These are phyloP conservation scores for Sisymbrium altissimum DNA, from an alignment of 345 rosid genomes.

Conservation along the genomic window DNA sequence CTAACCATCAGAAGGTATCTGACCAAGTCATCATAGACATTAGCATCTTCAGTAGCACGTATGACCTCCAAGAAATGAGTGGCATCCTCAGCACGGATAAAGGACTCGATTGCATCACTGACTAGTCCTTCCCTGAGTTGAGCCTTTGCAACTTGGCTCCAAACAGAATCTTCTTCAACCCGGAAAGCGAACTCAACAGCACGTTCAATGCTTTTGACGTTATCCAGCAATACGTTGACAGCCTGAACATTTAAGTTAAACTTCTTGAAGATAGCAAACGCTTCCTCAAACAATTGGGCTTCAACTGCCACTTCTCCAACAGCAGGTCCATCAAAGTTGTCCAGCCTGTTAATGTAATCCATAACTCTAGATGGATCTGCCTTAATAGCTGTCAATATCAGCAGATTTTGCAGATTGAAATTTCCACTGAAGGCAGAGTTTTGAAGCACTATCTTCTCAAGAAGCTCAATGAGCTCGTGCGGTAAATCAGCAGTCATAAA, in stretches of 20 bases:
- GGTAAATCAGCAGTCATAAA: constrained; percentile 84
- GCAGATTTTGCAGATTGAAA: constrained; percentile 92
- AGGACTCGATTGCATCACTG: constrained; percentile 95
- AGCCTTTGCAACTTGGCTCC: constrained; percentile 96
- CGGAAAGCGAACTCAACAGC: constrained; percentile 97
- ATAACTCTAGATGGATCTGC: constrained; percentile 96
- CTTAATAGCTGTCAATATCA: constrained; percentile 90
- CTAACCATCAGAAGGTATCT: constrained; percentile 96
- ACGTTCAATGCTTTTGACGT: constrained; percentile 67
- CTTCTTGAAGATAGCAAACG: constrained; percentile 81
- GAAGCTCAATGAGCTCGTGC: constrained; percentile 78
- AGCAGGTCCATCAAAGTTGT: constrained; percentile 98
- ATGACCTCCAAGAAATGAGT: constrained; percentile 76
- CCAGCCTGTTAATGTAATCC: constrained; percentile 94
- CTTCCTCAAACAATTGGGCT: constrained; percentile 84
- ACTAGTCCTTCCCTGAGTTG: constrained; percentile 94
- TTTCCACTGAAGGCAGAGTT: constrained; percentile 99
- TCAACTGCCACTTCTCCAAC: constrained; percentile 97
- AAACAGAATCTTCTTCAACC: constrained; percentile 95
- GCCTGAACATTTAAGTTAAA: constrained; percentile 78
- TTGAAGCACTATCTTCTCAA: constrained; percentile 95
- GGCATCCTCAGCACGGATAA: constrained; percentile 92
- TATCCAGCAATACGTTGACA: constrained; percentile 67
- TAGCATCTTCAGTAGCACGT: constrained; percentile 65
- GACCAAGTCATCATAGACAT: constrained; percentile 94